Percentiles rank a stretch among this genome's conserved stretches.
phyloP scores from a whole-genome alignment of 2,329 filamentous ascomycete species.

The Diaporthe helianthi region DNA sequence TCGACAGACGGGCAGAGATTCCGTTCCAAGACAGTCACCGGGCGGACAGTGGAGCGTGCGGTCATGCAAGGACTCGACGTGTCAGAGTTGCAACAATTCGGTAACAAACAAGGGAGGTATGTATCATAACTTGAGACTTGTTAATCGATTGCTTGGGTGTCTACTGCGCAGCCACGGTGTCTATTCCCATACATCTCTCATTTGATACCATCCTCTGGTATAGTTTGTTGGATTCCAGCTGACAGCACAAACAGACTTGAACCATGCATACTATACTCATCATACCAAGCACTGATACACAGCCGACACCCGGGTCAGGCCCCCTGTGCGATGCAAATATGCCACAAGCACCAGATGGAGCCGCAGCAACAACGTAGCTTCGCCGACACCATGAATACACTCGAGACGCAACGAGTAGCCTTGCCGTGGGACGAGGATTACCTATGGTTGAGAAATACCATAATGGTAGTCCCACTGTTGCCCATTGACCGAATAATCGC shows the following conservation, averaged over 20 bases:
- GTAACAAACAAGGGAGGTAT: neutral
- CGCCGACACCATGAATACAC: neutral
- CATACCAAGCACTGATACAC: neutral
- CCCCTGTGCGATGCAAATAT: neutral
- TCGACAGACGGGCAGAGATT: neutral
- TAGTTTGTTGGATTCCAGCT: neutral
- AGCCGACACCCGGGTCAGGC: neutral
- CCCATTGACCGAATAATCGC: neutral
- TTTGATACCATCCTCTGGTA: too few species aligned
- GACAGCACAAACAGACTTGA: neutral
- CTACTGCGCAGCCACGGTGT: too few species aligned
- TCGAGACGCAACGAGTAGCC: rapidly evolving
- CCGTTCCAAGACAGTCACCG: neutral
- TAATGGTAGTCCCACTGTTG: neutral
- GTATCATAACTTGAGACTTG: neutral
- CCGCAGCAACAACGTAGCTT: neutral
- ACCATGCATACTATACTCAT: neutral
- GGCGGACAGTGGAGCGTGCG: neutral
- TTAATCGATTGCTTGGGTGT: neutral
- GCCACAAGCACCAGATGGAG: neutral
- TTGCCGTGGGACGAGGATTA: neutral
- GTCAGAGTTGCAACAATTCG: neutral
- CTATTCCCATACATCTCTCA: too few species aligned
- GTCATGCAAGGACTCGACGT: neutral
- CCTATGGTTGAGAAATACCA: neutral